Evolutionary conservation across 2,329 filamentous ascomycete genomes (phyloP), one percentile per base, ranked within the genome.

Genomic region (Metarhizium album): DNA sequence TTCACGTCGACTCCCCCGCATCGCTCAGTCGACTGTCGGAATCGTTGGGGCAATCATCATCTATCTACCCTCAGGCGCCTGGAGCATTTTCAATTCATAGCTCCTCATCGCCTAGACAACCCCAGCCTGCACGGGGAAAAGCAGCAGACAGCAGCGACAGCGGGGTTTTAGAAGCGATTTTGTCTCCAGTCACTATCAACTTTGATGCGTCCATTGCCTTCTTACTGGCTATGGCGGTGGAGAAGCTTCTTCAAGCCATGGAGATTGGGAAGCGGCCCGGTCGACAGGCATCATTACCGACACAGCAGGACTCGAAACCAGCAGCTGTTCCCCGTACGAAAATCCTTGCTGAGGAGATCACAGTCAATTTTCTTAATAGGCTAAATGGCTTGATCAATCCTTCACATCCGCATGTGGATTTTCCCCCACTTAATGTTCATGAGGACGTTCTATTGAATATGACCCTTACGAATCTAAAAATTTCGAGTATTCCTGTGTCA

Each of bases 191-290:
- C 14, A 71, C 70, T 24, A 54, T 80, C 18, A 69, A 70, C n/a
- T 78, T 79, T 45, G 79, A 82, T 58, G 70, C 75, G 4, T 78
- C 79, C 0, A 70, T 80, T 14, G 78, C 74, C 0, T 79, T 80
- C 52, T 61, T 82, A 1, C 62, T 82, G 3, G 70, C 71, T 6
- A 77, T 73, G 63, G 71, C 80, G 13, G 64, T 75, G 3, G 68
- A 70, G 1, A 74, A 73, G 52, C 64, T 82, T 4, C 57, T 78
- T 6, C 68, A 73, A 20, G 71, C 73, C 16, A 49, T 76, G 11
- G 71, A 70, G 40, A 45, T n/a, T 35, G 53, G 58, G 16, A 54
- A 57, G 20, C 54, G 55, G 3, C 22, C 56, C 1, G 37, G 55
- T 3, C 31, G 29, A 16, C 46, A 38, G 2, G 58, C 53, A 27